A percentile compares a stretch with the other conserved stretches of the same genome.
phyloP scores from a whole-genome alignment of 1,284 basidiomycete species.

The Apiotrichum sp. region DNA sequence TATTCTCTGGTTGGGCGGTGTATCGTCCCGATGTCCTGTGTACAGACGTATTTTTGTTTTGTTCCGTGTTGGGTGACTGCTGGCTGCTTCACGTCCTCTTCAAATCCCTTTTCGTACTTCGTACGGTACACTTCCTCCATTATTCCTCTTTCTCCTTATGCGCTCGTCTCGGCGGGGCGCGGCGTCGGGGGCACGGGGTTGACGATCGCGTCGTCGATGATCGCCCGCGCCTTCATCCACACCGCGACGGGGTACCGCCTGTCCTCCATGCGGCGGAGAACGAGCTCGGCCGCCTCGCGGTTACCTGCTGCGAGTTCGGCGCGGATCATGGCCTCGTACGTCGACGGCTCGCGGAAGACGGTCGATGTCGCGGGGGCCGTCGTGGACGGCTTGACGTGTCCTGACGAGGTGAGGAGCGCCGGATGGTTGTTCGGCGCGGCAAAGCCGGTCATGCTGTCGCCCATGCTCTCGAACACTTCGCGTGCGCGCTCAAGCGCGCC shows the following conservation, averaged over 20 bases:
- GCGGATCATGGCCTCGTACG: constrained; percentile 81
- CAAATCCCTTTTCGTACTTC: neutral
- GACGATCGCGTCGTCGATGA: constrained; percentile 25
- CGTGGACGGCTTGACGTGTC: constrained; percentile 43
- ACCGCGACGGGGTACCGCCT: constrained; percentile 43
- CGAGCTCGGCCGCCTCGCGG: constrained; percentile 54
- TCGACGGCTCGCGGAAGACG: constrained; percentile 82
- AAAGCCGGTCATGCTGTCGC: constrained; percentile 69
- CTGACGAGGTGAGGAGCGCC: constrained; percentile 51
- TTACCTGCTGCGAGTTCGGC: constrained; percentile 79
- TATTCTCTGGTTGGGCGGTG: no score
- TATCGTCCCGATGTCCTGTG: no score
- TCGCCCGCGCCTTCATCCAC: constrained; percentile 32
- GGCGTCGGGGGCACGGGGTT: neutral
- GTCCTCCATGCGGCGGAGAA: constrained; percentile 70
- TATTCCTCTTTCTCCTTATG: neutral
- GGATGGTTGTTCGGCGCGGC: constrained; percentile 86
- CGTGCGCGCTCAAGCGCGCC: constrained; percentile 67
- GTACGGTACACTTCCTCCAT: neutral
- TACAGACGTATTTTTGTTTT: neutral
- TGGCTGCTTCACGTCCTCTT: neutral
- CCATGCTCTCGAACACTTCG: constrained; percentile 73
- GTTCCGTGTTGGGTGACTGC: neutral
- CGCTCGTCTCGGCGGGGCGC: neutral
- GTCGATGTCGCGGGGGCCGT: constrained; percentile 40